These are phyloP conservation scores for Sphaerulina musiva DNA, from an alignment of 2,329 filamentous ascomycete species.

Conservation along the genomic window DNA sequence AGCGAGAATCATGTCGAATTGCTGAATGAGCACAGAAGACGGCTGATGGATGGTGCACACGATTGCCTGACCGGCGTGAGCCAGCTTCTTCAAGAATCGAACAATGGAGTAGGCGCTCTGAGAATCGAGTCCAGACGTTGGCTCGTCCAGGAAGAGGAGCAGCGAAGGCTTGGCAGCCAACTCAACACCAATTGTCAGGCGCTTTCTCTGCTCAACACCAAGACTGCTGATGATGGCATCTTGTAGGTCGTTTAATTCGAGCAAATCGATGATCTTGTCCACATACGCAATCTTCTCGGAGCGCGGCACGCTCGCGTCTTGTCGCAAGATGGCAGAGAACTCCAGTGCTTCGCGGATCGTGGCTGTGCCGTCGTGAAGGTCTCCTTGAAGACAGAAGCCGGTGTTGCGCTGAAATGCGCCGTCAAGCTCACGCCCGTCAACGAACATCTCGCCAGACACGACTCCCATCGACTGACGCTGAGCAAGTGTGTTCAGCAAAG, in stretches of 20 bases:
- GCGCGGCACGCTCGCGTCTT: slow-evolving; percentile 49
- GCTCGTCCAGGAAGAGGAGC: slow-evolving; percentile 65
- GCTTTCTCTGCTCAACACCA: slow-evolving; percentile 64
- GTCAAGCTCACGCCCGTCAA: slow-evolving; percentile 58
- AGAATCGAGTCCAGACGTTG: slow-evolving; percentile 63
- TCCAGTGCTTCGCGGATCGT: slow-evolving; percentile 63
- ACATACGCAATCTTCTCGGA: slow-evolving; percentile 62
- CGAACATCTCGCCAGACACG: slow-evolving; percentile 62
- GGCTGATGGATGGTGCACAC: slow-evolving; percentile 71
- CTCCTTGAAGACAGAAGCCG: slow-evolving; percentile 66
- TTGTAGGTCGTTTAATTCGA: slow-evolving; percentile 59
- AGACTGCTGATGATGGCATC: slow-evolving; percentile 61
- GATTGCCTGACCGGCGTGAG: slow-evolving; percentile 61
- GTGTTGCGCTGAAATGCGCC: slow-evolving; percentile 62
- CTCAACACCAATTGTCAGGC: slow-evolving; percentile 67
- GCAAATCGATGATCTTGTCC: slow-evolving; percentile 57
- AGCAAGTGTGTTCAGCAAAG: slow-evolving; percentile 68
- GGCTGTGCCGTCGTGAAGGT: slow-evolving; percentile 61
- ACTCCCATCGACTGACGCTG: slow-evolving; percentile 64
- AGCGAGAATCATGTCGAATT: slow-evolving; percentile 68
- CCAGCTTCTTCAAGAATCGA: slow-evolving; percentile 61
- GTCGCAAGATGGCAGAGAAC: slow-evolving; percentile 61
- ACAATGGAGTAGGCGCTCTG: slow-evolving; percentile 64
- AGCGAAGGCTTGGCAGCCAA: slow-evolving; percentile 62
- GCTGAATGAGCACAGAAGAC: slow-evolving; percentile 60